phyloP scores from a whole-genome alignment of 2,329 filamentous ascomycete genomes.

The Elsinoe arachidis region DNA sequence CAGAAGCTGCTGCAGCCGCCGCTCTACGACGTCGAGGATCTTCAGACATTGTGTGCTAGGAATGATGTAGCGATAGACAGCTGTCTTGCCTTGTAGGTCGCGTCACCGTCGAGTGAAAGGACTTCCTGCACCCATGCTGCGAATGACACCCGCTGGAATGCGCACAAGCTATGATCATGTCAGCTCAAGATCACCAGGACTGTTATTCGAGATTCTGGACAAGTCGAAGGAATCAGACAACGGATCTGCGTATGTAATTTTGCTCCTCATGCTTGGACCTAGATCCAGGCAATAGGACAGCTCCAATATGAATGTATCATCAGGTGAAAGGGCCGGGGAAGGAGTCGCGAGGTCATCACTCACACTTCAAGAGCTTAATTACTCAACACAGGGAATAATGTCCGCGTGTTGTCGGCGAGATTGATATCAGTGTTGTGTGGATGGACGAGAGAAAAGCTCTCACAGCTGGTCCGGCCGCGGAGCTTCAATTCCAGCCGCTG shows the following conservation, averaged over 20 bases:
- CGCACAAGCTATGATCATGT: not conserved
- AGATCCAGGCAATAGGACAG: slow-evolving; percentile 17
- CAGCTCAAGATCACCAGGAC: not conserved
- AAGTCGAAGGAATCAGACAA: slow-evolving; percentile 9
- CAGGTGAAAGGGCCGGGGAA: slow-evolving; percentile 6
- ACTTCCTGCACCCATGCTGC: not conserved
- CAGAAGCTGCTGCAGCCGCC: slow-evolving; percentile 25
- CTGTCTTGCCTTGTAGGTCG: not conserved
- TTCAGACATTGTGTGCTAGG: slow-evolving; percentile 27
- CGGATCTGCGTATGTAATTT: slow-evolving; percentile 18
- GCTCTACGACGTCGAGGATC: slow-evolving; percentile 38
- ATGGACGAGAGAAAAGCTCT: not conserved
- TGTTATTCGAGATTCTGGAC: not conserved
- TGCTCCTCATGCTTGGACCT: slow-evolving; percentile 16
- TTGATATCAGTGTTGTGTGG: not conserved
- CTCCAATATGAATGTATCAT: slow-evolving; percentile 19
- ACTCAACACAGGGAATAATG: not conserved
- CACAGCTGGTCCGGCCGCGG: not conserved
- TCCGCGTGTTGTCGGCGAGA: too few relatives aligned
- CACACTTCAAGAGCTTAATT: not conserved
- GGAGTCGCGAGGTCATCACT: not conserved
- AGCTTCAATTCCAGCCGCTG: not conserved
- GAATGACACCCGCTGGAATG: not conserved
- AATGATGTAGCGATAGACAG: not conserved
- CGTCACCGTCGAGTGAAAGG: slow-evolving; percentile 5